Base-by-base conservation (phyloP, 1,284 basidiomycete genomes). In the Salmacisia buchloeana region DNA sequence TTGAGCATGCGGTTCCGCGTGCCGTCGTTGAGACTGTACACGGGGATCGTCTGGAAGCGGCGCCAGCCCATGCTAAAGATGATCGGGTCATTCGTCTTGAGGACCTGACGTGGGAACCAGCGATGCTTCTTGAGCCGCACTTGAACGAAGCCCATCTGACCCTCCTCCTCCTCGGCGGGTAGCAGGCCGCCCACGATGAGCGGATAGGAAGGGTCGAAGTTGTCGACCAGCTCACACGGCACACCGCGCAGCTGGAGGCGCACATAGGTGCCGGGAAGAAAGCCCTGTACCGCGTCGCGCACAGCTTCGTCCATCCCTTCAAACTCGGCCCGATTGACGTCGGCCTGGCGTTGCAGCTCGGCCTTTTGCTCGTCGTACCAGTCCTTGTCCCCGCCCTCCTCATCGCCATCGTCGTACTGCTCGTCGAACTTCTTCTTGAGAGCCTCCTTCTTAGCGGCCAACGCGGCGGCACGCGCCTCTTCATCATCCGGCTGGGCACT, bases 71-170 rank as follows among this genome's bases (percentile, higher is more conserved):
- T 83, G 2, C 92, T 94, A 81, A 98, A 87, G 72, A 98, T 91
- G 67, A 98, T 85, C 0, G 96, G 94, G 80, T 98, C 92, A 81
- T 98, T 97, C 57, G 90, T 97, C 84, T 99, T 99, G 73, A 98
- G 86, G 5, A 92, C 96, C 75, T 86, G 87, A 10, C 86, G 85
- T 6, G 38, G 58, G 81, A 89, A 92, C 96, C 96, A 98, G 61
- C 94, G 85, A 80, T 99, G 94, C 59, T 94, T 86, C 83, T 98
- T 99, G 81, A 98, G 88, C 61, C 96, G 86, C 49, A 94, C 93
- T 80, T 97, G 94, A 21, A 97, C 84, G 81, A 89, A 96, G 1
- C 93, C 94, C 76, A 97, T 91, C 38, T 34, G 38, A 21, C 58
- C 58, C 13, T 43, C 71, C 10, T 88, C 85, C 80, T 94, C 91